These are phyloP conservation scores for Ocimum tenuiflorum DNA, from an alignment of 257 asterid species.

Conservation along the genomic window DNA sequence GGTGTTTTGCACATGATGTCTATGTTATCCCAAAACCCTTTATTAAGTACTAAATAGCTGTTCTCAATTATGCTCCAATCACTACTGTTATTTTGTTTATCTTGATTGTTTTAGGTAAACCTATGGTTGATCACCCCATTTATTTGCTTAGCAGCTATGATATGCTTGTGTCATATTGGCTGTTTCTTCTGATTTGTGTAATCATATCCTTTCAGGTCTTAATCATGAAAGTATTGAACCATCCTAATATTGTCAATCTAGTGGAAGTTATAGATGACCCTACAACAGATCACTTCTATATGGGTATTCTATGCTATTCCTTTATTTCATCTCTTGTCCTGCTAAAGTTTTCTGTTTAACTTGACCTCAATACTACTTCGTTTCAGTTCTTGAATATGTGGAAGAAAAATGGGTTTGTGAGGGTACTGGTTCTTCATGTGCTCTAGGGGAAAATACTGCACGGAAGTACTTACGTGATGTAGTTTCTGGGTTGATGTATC, in stretches of 20 bases:
- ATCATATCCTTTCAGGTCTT: conserved; percentile 77
- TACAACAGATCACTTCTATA: conserved; percentile 75
- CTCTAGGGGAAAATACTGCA: conserved; percentile 64
- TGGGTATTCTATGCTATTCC: conserved; percentile 89
- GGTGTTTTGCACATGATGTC: too few species aligned
- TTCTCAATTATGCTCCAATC: background rate
- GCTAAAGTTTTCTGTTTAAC: conserved; percentile 11
- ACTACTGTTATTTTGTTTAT: too few species aligned
- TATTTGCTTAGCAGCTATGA: background rate
- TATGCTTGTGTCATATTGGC: background rate
- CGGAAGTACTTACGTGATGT: conserved; percentile 78
- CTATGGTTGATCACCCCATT: too few species aligned
- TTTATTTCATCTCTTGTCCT: conserved; percentile 12
- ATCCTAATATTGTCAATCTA: conserved; percentile 93
- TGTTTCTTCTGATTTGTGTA: too few species aligned
- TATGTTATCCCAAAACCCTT: background rate
- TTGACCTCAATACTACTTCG: conserved; percentile 16
- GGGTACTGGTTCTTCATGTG: conserved; percentile 71
- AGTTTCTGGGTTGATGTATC: conserved; percentile 87
- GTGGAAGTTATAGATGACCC: conserved; percentile 97
- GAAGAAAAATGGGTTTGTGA: conserved; percentile 90
- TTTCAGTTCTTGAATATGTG: conserved; percentile 88
- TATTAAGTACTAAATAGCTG: background rate
- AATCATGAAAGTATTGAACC: conserved; percentile 87
- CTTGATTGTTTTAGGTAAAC: too few species aligned